Base-by-base conservation (phyloP, 495 filamentous ascomycete species). In the Penicillium robsamsonii region DNA sequence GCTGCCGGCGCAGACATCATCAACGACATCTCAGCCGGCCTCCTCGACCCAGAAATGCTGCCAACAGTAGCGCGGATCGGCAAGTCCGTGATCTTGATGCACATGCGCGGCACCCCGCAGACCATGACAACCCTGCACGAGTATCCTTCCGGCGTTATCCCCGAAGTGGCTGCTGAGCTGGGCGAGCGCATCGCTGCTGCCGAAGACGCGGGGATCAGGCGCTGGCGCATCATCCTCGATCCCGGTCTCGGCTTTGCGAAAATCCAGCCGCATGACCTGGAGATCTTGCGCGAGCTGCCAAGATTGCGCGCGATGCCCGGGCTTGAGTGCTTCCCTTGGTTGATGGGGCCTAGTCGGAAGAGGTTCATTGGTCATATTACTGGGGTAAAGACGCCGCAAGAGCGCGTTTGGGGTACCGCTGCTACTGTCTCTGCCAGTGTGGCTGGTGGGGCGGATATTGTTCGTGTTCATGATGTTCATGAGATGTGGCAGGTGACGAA, bases 181-280 rank as follows among this genome's bases (percentile, higher is more conserved):
- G 75, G 79, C 5, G 77, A 61, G 3, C 86, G 91, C 5, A 80
- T 98, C 20, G 74, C 71, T 0, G 91, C 85, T 0, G 94, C 94
- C 12, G 87, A 96, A 71, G 81, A 75, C 37, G 90, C 91, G 2
- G 94, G 94, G 1, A 81, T 98, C 8, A 78, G 88, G 0, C 83
- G 93, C 12, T 98, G 94, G 94, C 88, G 94, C 42, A 92, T 98
- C 45, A 87, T 97, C 43, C 82, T 98, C 3, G 94, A 98, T 63
- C 94, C 94, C 0, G 94, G 94, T 0, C 83, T 98, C 10, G 94
- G 94, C 0, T 98, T 98, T 59, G 90, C 94, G 22, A 98, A 98
- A 74, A 82, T 81, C 2, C 79, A 83, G 58, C 76, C 78, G 20
- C 88, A 96, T 67, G 96, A 96, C 70, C 69, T 98, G 22, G 84